Base-by-base conservation (phyloP, 768 basidiomycete species). In the Clathrus columnatus region DNA sequence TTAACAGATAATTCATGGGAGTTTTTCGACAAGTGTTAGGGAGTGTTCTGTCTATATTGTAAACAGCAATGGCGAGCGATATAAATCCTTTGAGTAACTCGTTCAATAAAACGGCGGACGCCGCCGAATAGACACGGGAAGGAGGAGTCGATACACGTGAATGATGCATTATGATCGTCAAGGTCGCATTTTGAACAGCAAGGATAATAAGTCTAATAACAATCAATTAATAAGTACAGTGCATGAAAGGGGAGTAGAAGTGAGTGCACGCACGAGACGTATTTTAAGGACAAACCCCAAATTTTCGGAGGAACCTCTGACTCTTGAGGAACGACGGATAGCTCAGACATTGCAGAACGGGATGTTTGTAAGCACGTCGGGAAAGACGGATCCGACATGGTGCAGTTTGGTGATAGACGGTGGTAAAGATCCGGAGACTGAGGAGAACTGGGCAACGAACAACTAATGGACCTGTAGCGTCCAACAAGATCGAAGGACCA, bases 111-210 rank as follows among this genome's bases (percentile, higher is more conserved):
- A 78, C 76, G 20, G 76, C 77, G 2, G 72, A 65, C 0, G 75
- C 73, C 1, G 76, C 74, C 8, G 70, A 74, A 62, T 78, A 78
- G 7, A 67, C 66, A 42, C 67, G 58, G 47, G 63, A 55, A 2
- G 71, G 68, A 18, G 70, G 44, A 24, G 68, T 64, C 7, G 70
- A 63, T 48, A 70, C 67, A 30, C 76, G 67, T 21, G 76, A 76
- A 60, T 76, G 75, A 64, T 76, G 75, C 69, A 78, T 73, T 54
- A 77, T 72, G 66, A 78, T 71, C 16, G 73, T 74, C 41, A 78
- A 67, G 32, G 70, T 65, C 7, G 72, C 70, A 64, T 77, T 77
- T 64, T 78, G 75, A 1, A 72, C 62, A 2, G 70, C 71, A 43
- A 72, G 68, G 5, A 64, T 64, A 48, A 65, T 49, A 48, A 64